Evolutionary conservation across 129 eudicot genomes (phyloP).

Genomic region (Flaveria robusta): DNA sequence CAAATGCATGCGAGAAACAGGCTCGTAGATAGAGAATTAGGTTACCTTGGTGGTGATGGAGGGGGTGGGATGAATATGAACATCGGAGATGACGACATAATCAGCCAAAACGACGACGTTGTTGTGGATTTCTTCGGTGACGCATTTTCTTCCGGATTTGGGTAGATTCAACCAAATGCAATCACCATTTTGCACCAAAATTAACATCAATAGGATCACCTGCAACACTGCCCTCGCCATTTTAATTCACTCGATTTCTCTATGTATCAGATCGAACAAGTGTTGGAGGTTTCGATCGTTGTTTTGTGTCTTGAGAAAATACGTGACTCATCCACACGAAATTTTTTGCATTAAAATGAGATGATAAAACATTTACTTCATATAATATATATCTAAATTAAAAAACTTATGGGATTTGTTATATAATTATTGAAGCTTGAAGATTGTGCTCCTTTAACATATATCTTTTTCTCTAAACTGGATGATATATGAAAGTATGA

Average conservation of each 20-base stretch:
- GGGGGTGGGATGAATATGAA: conserved; percentile 64
- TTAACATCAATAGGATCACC: conserved; percentile 30
- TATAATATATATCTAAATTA: too few relatives aligned
- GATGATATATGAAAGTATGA: too few relatives aligned
- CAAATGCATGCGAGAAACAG: conserved; percentile 3
- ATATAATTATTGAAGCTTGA: too few relatives aligned
- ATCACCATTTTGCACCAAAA: conserved; percentile 32
- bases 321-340: neutral
- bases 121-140: conserved; percentile 86
- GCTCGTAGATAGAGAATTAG: neutral
- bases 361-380: neutral
- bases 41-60: conserved; percentile 78
- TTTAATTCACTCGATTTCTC: too few relatives aligned
- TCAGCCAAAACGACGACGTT: conserved; percentile 91
- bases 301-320: too few relatives aligned
- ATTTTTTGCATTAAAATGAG: neutral
- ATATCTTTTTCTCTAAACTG: too few relatives aligned
- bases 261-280: conserved; percentile 11
- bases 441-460: too few relatives aligned
- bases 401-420: too few relatives aligned
- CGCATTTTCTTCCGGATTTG: conserved; percentile 74
- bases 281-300: conserved; percentile 30
- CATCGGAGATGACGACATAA: conserved; percentile 80
- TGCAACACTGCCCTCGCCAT: conserved; percentile 11
- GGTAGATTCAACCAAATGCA: conserved; percentile 80